These are phyloP conservation scores for Arabidopsis thaliana DNA, from an alignment of 345 rosid genomes.

Conservation along the genomic window TAIR10.1 NC_003071.7:12128501-12129000, in stretches of 20 bases:
- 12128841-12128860: conserved; percentile 81
- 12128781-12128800: conserved; percentile 60
- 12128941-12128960: conserved; percentile 99
- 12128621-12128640: too few species aligned
- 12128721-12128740: neutral
- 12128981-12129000: conserved; percentile 85
- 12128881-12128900: neutral
- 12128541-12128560: too few species aligned
- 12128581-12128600: too few species aligned
- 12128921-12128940: conserved; percentile 34
- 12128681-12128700: too few species aligned
- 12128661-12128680: too few species aligned
- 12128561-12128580: too few species aligned
- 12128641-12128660: too few species aligned
- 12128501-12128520: too few species aligned
- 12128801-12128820: conserved; percentile 82
- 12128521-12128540: too few species aligned
- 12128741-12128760: too few species aligned
- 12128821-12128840: conserved; percentile 90
- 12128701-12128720: neutral
- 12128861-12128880: conserved; percentile 31
- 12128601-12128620: too few species aligned
- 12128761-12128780: neutral
- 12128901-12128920: conserved; percentile 2
- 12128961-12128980: conserved; percentile 83